Conservation (phyloP, 331 rosid species). For the Pyrus hybrid region DNA sequence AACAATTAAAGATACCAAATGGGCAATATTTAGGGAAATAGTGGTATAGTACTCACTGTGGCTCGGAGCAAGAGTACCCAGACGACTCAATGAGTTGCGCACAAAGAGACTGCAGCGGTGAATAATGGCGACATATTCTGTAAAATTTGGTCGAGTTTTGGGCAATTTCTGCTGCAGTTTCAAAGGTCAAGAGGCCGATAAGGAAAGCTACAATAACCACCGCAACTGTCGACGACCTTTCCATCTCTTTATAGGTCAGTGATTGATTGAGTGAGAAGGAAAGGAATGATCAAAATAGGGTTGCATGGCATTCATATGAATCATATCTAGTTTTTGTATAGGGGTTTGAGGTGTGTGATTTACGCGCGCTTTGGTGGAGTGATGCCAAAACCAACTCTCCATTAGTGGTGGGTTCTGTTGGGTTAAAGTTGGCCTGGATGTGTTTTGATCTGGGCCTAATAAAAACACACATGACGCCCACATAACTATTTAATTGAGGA, state of each 20-base stretch:
- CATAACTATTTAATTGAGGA: too few species aligned
- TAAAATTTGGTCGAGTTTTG: slow-evolving; percentile 13
- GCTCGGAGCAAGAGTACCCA: slow-evolving; percentile 80
- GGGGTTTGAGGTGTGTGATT: background rate
- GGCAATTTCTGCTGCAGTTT: slow-evolving; percentile 13
- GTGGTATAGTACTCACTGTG: slow-evolving; percentile 25
- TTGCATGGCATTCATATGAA: background rate
- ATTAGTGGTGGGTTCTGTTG: background rate
- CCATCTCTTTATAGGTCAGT: slow-evolving; percentile 1
- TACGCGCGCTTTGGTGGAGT: background rate
- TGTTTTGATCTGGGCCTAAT: background rate
- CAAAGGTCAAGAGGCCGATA: slow-evolving; percentile 12
- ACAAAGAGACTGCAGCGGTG: slow-evolving; percentile 37
- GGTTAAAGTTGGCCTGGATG: background rate
- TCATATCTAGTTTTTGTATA: background rate
- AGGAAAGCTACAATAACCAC: slow-evolving; percentile 1
- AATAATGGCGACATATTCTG: slow-evolving; percentile 4
- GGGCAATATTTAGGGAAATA: background rate
- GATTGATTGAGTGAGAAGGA: slow-evolving; percentile 3
- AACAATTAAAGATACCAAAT: background rate
- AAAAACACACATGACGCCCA: too few species aligned
- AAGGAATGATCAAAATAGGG: background rate
- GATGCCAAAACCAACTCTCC: background rate
- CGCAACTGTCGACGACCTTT: slow-evolving; percentile 7
- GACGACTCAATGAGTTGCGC: slow-evolving; percentile 45